These are phyloP conservation scores for Cardamine chenopodiifolia DNA, from an alignment of 345 rosid genomes.

Conservation along the genomic window DNA sequence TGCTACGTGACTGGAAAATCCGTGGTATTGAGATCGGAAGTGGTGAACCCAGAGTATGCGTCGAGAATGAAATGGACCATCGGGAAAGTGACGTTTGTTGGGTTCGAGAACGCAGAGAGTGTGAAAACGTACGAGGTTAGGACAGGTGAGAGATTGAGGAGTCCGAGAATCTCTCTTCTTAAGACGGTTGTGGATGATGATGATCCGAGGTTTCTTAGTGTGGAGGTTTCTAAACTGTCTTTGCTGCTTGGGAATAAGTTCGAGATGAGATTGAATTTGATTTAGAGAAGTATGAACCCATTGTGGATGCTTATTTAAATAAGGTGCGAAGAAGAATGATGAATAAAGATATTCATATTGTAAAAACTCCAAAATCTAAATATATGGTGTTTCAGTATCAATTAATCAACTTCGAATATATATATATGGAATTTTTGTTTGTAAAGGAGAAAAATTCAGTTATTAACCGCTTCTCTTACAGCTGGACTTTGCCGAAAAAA, in stretches of 20 bases:
- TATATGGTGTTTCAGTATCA: too few species aligned
- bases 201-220: slow-evolving; percentile 34
- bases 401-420: too few species aligned
- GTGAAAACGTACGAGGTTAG: slow-evolving; percentile 38
- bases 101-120: slow-evolving; percentile 42
- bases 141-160: slow-evolving; percentile 13
- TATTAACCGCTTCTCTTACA: too few species aligned
- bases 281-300: slow-evolving; percentile 11
- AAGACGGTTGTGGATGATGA: slow-evolving; percentile 23
- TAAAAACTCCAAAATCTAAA: too few species aligned
- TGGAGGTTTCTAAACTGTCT: slow-evolving; percentile 43
- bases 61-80: slow-evolving; percentile 53
- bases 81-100: slow-evolving; percentile 57
- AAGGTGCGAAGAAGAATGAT: neutral
- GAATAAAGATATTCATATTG: neutral
- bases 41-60: slow-evolving; percentile 59
- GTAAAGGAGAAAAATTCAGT: too few species aligned
- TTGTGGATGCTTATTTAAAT: slow-evolving; percentile 23
- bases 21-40: slow-evolving; percentile 45
- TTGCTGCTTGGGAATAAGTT: slow-evolving; percentile 51
- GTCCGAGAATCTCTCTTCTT: slow-evolving; percentile 25
- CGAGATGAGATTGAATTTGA: slow-evolving; percentile 43
- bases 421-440: too few species aligned
- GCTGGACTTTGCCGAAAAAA: too few species aligned
- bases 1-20: slow-evolving; percentile 37